phyloP scores from a whole-genome alignment of 805 yeast species.

The Debaryomyces hansenii region DNA sequence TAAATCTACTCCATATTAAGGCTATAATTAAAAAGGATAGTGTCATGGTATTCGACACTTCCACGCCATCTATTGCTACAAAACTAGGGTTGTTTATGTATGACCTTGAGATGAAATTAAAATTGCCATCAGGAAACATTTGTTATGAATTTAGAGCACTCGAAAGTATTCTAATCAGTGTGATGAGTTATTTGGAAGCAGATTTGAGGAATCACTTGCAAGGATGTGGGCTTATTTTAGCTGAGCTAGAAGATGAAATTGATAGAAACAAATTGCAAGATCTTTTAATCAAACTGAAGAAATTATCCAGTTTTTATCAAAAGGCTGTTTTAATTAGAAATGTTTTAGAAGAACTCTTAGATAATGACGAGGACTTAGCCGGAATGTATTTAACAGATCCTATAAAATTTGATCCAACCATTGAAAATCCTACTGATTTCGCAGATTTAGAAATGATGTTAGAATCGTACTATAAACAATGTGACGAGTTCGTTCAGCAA shows the following conservation, averaged over 20 bases:
- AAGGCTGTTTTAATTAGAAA: slow-evolving; percentile 73
- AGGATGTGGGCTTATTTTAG: slow-evolving; percentile 61
- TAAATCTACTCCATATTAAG: slow-evolving; percentile 83
- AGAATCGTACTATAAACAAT: slow-evolving; percentile 87
- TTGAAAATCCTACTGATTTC: slow-evolving; percentile 32
- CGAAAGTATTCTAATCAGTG: slow-evolving; percentile 79
- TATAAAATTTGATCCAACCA: slow-evolving; percentile 16
- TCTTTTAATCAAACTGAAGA: slow-evolving; percentile 69
- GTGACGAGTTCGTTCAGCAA: slow-evolving; percentile 91
- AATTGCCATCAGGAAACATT: slow-evolving; percentile 24
- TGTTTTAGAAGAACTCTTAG: slow-evolving; percentile 79
- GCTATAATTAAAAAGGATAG: slow-evolving; percentile 81
- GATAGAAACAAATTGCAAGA: slow-evolving; percentile 75
- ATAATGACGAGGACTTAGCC: slow-evolving; percentile 81
- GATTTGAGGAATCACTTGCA: slow-evolving; percentile 63
- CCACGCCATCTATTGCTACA: slow-evolving; percentile 64
- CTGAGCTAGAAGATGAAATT: slow-evolving; percentile 75
- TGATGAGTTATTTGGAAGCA: slow-evolving; percentile 74
- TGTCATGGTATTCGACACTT: slow-evolving; percentile 82
- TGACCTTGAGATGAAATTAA: slow-evolving; percentile 76
- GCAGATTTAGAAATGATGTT: slow-evolving; percentile 84
- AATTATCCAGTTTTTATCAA: slow-evolving; percentile 71
- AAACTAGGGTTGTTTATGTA: slow-evolving; percentile 77
- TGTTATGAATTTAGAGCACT: slow-evolving; percentile 78
- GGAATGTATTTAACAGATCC: slow-evolving; percentile 70